phyloP scores from a whole-genome alignment of 2,329 filamentous ascomycete species.

The Bertia moriformis region DNA sequence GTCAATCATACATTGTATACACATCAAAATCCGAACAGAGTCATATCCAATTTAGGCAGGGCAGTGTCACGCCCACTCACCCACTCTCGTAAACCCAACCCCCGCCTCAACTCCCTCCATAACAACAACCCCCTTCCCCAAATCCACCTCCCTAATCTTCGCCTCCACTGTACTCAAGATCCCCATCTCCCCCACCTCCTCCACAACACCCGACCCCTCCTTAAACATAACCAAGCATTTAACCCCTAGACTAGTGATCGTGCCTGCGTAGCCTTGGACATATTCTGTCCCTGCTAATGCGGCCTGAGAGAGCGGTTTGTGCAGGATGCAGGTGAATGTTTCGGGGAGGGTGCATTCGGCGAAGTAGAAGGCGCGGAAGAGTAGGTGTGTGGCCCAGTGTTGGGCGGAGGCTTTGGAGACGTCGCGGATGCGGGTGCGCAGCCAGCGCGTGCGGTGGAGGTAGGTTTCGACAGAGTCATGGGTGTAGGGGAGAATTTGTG shows the following conservation, averaged over 20 bases:
- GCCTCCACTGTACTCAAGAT: constrained; percentile 17
- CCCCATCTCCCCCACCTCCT: no score
- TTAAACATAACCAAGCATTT: constrained; percentile 9
- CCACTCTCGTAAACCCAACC: not conserved
- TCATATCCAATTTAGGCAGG: not conserved
- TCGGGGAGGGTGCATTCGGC: constrained; percentile 32
- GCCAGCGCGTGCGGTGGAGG: constrained; percentile 24
- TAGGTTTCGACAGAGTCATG: constrained; percentile 27
- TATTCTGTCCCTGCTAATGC: constrained; percentile 8
- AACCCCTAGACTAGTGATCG: constrained; percentile 15
- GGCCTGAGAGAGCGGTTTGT: constrained; percentile 10
- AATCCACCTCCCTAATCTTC: constrained; percentile 15
- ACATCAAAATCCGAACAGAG: no score
- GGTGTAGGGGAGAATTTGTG: constrained; percentile 8
- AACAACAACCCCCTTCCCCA: constrained; percentile 13
- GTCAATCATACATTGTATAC: no score
- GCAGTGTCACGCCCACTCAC: not conserved
- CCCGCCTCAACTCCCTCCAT: constrained; percentile 11
- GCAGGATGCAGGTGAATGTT: constrained; percentile 21
- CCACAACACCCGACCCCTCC: constrained; percentile 9
- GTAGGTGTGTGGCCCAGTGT: constrained; percentile 35
- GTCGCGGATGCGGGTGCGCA: constrained; percentile 24
- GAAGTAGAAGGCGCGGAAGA: constrained; percentile 43
- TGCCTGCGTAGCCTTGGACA: constrained; percentile 10
- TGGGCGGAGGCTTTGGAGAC: constrained; percentile 15